Conservation (phyloP, 495 filamentous ascomycete genomes). For the Aspergillus steynii region DNA sequence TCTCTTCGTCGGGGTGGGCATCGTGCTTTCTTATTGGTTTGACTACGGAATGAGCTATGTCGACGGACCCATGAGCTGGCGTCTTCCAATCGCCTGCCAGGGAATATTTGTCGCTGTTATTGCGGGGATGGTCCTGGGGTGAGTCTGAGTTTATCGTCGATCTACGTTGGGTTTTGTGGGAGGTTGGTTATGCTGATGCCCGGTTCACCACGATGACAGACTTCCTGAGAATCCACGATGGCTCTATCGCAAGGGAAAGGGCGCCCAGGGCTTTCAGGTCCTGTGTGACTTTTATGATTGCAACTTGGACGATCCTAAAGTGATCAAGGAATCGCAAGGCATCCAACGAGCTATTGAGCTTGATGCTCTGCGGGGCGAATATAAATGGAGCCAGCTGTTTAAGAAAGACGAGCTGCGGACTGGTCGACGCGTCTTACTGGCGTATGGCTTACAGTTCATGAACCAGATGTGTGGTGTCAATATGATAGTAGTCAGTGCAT, state of each 20-base stretch:
- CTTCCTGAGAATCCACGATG: conserved; percentile 48
- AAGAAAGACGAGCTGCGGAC: conserved; percentile 53
- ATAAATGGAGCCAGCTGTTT: conserved; percentile 49
- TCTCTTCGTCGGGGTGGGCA: conserved; percentile 40
- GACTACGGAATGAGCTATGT: conserved; percentile 47
- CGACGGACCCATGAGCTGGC: conserved; percentile 39
- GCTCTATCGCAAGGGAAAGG: conserved; percentile 41
- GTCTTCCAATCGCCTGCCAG: conserved; percentile 47
- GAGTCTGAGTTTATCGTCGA: conserved; percentile 20
- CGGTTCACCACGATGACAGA: conserved; percentile 12
- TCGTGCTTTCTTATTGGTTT: conserved; percentile 46
- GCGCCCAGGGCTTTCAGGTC: conserved; percentile 48
- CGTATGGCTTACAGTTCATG: conserved; percentile 52
- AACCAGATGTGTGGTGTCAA: conserved; percentile 53
- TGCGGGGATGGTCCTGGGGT: conserved; percentile 35
- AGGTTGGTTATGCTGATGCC: neutral
- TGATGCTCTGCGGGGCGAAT: conserved; percentile 43
- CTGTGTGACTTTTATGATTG: conserved; percentile 50
- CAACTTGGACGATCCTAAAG: conserved; percentile 37
- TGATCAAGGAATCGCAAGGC: conserved; percentile 43
- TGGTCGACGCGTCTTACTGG: conserved; percentile 50
- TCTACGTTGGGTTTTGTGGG: neutral
- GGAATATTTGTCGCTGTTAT: conserved; percentile 40
- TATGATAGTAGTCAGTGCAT: conserved; percentile 37
- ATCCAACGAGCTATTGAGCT: conserved; percentile 48